Evolutionary conservation across 2,329 filamentous ascomycete species (phyloP), one percentile per base, ranked within the genome.

Genomic region (Teratosphaeria gauchensis): DNA sequence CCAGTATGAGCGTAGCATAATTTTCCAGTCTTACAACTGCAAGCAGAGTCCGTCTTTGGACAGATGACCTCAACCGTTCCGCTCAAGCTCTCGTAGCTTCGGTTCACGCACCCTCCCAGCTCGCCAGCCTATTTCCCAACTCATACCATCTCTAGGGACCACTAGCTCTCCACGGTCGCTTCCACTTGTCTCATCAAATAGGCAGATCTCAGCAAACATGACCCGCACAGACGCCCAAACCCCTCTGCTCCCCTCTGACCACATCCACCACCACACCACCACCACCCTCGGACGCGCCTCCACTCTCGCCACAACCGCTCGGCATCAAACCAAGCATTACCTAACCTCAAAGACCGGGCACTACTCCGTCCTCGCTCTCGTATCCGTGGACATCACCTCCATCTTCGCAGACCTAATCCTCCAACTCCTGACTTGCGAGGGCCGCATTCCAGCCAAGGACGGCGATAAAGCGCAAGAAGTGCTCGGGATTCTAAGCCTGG

Each of bases 381-480:
- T 82, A 4, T 67, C 75, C 3, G 71, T 80, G 19, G 80, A 82
- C 64, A 75, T 82, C 3, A 69, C 74, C n/a, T 75, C 75, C 64
- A 79, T 82, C 62, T 80, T 82, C 64, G 75, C 77, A 28, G 78
- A 80, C 58, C 79, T 82, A 56, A 69, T 82, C 46, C 76, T 82
- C 56, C 74, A 74, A 53, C 71, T 82, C 8, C 73, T 80, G 55
- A 74, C 75, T 55, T 82, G 80, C 68, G 78, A 80, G 63, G 69
- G 57, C 60, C 68, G 51, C 61, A 70, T 64, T 55, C 63, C 33
- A 54, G 66, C 38, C 62, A 65, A 58, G 56, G 56, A 32, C 75
- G 54, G 65, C 70, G 53, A 62, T 3, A 53, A 53, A 9, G 73
- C 74, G 2, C 67, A 75, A 28, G 68, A 76, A 9, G 75, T 69